Conservation (phyloP, 768 basidiomycete species). For the Peribolospora baueri region DNA sequence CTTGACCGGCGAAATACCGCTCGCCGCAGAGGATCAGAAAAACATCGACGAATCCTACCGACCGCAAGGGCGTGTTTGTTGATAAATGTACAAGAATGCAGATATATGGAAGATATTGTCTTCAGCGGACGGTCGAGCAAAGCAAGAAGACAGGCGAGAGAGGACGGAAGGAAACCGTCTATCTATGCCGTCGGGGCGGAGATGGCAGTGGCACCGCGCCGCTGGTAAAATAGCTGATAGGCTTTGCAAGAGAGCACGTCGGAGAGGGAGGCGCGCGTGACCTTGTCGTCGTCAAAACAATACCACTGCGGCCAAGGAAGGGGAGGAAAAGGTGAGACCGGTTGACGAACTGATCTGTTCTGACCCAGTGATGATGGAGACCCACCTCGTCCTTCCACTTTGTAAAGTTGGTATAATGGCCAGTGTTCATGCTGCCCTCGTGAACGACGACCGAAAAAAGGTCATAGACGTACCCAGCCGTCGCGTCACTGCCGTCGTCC, state of each 20-base stretch:
- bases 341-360: neutral
- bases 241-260: slow-evolving; percentile 7
- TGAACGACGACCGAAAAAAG: slow-evolving; percentile 83
- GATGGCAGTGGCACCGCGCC: neutral
- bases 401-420: slow-evolving; percentile 76
- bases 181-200: no score
- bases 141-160: no score
- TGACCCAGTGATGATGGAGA: slow-evolving; percentile 5
- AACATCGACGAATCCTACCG: no score
- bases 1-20: no score
- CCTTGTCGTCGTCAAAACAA: slow-evolving; percentile 80
- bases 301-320: slow-evolving; percentile 42
- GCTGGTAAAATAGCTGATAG: slow-evolving; percentile 8
- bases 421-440: slow-evolving; percentile 80
- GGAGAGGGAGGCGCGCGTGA: slow-evolving; percentile 1
- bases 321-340: neutral
- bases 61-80: no score
- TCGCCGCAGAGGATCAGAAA: no score
- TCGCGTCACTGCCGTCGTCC: slow-evolving; percentile 20
- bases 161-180: no score
- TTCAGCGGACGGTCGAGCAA: no score
- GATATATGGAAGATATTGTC: no score
- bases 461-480: slow-evolving; percentile 62
- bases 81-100: no score
- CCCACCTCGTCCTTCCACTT: slow-evolving; percentile 62